Conservation (phyloP, 1,284 basidiomycete species). For the Wolfiporia cocos region DNA sequence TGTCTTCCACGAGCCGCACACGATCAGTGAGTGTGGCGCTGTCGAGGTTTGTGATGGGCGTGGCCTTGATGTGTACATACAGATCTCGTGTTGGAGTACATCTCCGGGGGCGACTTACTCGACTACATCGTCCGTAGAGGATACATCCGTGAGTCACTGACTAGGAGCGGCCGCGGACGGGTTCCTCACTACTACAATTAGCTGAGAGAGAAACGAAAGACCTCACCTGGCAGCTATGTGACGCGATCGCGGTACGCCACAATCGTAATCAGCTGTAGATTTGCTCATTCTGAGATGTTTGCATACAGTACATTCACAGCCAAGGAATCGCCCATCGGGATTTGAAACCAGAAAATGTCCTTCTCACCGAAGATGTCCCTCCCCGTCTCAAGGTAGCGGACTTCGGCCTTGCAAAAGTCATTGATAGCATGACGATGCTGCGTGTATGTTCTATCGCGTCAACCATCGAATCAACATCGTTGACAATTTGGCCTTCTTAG, state of each 20-base stretch:
- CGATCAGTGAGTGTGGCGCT: conserved; percentile 50
- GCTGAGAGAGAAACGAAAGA: conserved; percentile 52
- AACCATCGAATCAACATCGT: too few relatives aligned
- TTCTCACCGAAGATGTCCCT: conserved; percentile 60
- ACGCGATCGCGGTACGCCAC: conserved; percentile 56
- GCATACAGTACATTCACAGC: conserved; percentile 63
- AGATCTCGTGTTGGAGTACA: conserved; percentile 76
- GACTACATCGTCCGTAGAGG: conserved; percentile 66
- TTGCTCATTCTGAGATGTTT: conserved; percentile 9
- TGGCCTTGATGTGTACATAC: not conserved
- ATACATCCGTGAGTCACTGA: too few relatives aligned
- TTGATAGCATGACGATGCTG: conserved; percentile 69
- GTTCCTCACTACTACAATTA: too few relatives aligned
- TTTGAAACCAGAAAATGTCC: conserved; percentile 87
- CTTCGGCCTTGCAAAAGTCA: conserved; percentile 89
- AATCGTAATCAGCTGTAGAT: not conserved
- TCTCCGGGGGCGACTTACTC: conserved; percentile 87
- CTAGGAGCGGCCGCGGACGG: too few relatives aligned
- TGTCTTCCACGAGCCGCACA: conserved; percentile 57
- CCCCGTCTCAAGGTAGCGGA: conserved; percentile 83
- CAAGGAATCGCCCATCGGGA: conserved; percentile 84
- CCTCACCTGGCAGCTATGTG: conserved; percentile 70
- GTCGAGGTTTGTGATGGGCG: not conserved
- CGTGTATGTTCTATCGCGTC: conserved; percentile 46
- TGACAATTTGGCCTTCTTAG: conserved; percentile 27